phyloP scores from a whole-genome alignment of 2,329 filamentous ascomycete species.

The Xylaria arbuscula region DNA sequence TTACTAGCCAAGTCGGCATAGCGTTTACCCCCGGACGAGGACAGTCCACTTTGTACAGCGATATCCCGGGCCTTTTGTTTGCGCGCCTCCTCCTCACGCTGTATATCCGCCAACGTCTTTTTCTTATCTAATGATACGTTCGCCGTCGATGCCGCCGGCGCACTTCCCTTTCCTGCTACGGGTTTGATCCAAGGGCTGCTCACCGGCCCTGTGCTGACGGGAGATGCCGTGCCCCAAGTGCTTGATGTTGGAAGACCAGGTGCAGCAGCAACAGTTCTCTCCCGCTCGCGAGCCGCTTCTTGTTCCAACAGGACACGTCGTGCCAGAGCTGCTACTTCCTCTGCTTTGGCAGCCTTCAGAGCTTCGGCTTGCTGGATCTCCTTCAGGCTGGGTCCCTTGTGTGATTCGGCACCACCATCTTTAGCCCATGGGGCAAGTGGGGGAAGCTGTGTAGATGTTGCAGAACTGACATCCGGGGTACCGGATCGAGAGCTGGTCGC shows the following conservation, averaged over 20 bases:
- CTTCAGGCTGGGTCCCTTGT: slow-evolving; percentile 90
- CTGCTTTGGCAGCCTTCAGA: slow-evolving; percentile 88
- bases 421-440: slow-evolving; percentile 96
- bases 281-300: slow-evolving; percentile 74
- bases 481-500: slow-evolving; percentile 75
- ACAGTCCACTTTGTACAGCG: slow-evolving; percentile 60
- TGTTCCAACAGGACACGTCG: slow-evolving; percentile 84
- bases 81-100: slow-evolving; percentile 91
- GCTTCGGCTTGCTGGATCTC: slow-evolving; percentile 98
- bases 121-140: slow-evolving; percentile 63
- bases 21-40: slow-evolving; percentile 75
- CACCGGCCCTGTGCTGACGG: slow-evolving; percentile 66
- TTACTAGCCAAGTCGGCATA: slow-evolving; percentile 96
- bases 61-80: slow-evolving; percentile 77
- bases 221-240: slow-evolving; percentile 87
- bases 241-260: slow-evolving; percentile 87
- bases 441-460: slow-evolving; percentile 62
- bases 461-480: slow-evolving; percentile 70
- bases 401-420: slow-evolving; percentile 74
- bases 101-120: slow-evolving; percentile 95
- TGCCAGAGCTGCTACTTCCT: slow-evolving; percentile 81
- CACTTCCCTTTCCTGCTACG: slow-evolving; percentile 57
- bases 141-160: slow-evolving; percentile 48
- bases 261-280: slow-evolving; percentile 68
- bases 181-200: slow-evolving; percentile 76